phyloP scores from a whole-genome alignment of 108 stramenopile species.

The Hondaea fermentalgiana region DNA sequence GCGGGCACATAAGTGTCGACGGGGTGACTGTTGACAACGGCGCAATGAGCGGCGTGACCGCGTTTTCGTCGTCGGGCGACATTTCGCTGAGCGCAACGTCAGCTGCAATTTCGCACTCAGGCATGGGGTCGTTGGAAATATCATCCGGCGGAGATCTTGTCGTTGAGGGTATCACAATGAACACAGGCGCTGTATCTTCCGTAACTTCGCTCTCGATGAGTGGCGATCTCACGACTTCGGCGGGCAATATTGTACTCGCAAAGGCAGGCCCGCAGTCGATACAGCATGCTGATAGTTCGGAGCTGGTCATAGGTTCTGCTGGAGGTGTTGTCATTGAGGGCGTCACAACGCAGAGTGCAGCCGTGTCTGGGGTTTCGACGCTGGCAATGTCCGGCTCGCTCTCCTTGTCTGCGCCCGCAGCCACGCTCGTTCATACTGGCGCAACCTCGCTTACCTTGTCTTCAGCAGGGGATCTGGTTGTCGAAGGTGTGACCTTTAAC shows the following conservation, averaged over 20 bases:
- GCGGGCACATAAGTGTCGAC: background rate
- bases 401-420: background rate
- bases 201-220: background rate
- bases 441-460: background rate
- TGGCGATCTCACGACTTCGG: background rate
- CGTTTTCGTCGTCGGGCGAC: background rate
- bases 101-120: background rate
- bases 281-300: background rate
- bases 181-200: background rate
- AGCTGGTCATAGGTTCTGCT: background rate
- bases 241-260: background rate
- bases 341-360: background rate
- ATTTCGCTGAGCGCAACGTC: background rate
- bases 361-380: background rate
- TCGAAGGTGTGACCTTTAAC: background rate
- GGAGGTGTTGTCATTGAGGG: background rate
- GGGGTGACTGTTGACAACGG: background rate
- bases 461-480: background rate
- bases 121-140: background rate
- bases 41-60: background rate
- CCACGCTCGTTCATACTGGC: background rate
- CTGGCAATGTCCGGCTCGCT: background rate
- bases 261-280: background rate
- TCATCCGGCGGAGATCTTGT: background rate
- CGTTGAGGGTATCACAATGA: background rate